Conservation (phyloP, 2,329 filamentous ascomycete genomes). For the Claviceps sp. region DNA sequence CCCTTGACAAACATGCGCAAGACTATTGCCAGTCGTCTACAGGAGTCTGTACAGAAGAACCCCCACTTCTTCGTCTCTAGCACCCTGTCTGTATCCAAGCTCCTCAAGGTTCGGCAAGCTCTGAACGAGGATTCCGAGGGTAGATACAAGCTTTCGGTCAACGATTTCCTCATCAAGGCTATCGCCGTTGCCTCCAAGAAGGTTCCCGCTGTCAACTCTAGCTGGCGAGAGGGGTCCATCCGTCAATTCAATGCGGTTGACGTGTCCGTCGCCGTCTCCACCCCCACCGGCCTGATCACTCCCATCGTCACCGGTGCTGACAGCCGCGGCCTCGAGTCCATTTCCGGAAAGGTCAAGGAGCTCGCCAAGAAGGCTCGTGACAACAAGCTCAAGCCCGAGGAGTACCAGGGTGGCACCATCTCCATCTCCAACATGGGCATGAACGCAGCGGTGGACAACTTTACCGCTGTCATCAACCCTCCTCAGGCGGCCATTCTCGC, state of each 20-base stretch:
- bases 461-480: constrained; percentile 98
- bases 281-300: constrained; percentile 87
- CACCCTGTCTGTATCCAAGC: constrained; percentile 82
- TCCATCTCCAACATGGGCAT: constrained; percentile 99
- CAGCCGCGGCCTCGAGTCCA: constrained; percentile 72
- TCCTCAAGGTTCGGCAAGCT: constrained; percentile 88
- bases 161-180: constrained; percentile 98
- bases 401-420: constrained; percentile 98
- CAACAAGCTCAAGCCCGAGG: constrained; percentile 97
- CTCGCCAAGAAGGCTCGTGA: constrained; percentile 92
- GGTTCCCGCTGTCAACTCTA: constrained; percentile 91
- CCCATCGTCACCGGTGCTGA: constrained; percentile 90
- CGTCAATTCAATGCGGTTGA: constrained; percentile 89
- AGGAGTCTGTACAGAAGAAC: constrained; percentile 80
- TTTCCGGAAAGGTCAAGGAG: constrained; percentile 85
- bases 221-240: constrained; percentile 82
- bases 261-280: constrained; percentile 90
- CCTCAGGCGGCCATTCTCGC: constrained; percentile 92
- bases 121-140: constrained; percentile 81
- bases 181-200: constrained; percentile 79
- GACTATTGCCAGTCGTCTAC: constrained; percentile 84
- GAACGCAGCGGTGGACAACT: constrained; percentile 91
- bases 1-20: constrained; percentile 92
- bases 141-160: constrained; percentile 98
- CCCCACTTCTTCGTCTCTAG: constrained; percentile 97